Conservation (phyloP, 805 yeast species). For the Saccharomycopsis guyanensis region DNA sequence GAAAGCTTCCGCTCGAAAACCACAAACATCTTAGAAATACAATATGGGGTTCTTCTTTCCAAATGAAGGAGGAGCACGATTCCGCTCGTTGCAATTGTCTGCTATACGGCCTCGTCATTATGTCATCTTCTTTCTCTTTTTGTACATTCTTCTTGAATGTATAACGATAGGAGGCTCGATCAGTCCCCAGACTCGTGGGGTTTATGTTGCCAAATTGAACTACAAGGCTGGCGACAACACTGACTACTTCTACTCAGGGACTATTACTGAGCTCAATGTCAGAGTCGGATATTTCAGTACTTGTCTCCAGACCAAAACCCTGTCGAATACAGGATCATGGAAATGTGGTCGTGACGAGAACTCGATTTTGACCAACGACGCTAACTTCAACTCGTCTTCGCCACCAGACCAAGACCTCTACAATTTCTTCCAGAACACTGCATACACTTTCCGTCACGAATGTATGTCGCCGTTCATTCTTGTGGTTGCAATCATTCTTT, state of each 20-base stretch:
- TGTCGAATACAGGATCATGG: conserved; percentile 11
- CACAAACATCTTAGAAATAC: too few species aligned
- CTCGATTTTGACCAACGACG: conserved; percentile 5
- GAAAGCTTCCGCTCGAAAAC: too few species aligned
- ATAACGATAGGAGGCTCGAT: conserved; percentile 20
- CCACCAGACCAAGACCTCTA: conserved; percentile 19
- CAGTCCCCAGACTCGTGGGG: conserved; percentile 12
- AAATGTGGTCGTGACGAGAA: conserved; percentile 16
- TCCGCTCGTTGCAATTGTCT: not conserved
- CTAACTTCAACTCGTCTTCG: conserved; percentile 14
- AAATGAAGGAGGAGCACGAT: too few species aligned
- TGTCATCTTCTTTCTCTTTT: conserved; percentile 18
- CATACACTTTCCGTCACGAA: conserved; percentile 20
- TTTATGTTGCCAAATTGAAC: conserved; percentile 19
- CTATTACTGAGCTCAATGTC: conserved; percentile 15
- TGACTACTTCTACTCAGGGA: conserved; percentile 10
- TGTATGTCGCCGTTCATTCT: conserved; percentile 20
- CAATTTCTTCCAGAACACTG: conserved; percentile 18
- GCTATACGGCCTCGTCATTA: conserved; percentile 15
- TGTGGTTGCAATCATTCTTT: conserved; percentile 19
- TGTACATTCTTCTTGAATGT: conserved; percentile 21
- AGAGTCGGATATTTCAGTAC: conserved; percentile 20
- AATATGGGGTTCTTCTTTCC: too few species aligned
- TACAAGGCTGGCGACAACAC: conserved; percentile 19
- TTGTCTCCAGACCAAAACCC: conserved; percentile 14